Evolutionary conservation across 2,329 filamentous ascomycete genomes (phyloP).

Genomic region (Metarhizium album): DNA sequence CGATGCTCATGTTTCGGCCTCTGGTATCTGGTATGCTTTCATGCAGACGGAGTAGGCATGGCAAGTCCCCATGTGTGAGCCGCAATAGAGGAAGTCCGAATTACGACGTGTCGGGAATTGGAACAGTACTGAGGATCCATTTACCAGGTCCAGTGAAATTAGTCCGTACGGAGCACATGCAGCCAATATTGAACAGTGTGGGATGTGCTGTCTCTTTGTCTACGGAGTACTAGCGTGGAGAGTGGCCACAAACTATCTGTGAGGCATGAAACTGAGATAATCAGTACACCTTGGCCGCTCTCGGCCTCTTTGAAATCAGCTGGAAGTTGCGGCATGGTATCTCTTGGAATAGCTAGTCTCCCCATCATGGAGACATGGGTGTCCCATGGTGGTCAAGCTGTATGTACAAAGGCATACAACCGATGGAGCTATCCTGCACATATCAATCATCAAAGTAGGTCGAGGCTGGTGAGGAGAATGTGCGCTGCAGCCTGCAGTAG

Average conservation of each 20-base stretch:
- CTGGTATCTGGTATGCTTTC: not conserved
- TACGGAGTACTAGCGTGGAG: too few relatives aligned
- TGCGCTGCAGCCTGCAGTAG: slow-evolving; percentile 5
- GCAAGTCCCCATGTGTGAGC: not conserved
- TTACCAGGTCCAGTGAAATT: not conserved
- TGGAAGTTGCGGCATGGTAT: too few relatives aligned
- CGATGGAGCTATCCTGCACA: not conserved
- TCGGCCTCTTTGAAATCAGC: not conserved
- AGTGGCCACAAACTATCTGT: too few relatives aligned
- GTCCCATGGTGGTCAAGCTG: not conserved
- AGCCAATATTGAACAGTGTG: not conserved
- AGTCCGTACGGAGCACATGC: not conserved
- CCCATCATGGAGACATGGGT: not conserved
- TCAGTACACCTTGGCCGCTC: not conserved
- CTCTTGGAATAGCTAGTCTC: not conserved
- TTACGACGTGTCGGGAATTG: not conserved
- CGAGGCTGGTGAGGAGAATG: not conserved
- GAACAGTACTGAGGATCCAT: not conserved
- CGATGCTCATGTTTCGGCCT: not conserved
- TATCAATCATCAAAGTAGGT: not conserved
- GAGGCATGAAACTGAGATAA: too few relatives aligned
- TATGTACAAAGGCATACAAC: not conserved
- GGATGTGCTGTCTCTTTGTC: not conserved
- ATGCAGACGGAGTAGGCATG: not conserved
- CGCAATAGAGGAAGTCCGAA: not conserved